Evolutionary conservation across 495 filamentous ascomycete species (phyloP), one percentile per base, ranked within the genome.

Genomic region (Physcia stellaris): DNA sequence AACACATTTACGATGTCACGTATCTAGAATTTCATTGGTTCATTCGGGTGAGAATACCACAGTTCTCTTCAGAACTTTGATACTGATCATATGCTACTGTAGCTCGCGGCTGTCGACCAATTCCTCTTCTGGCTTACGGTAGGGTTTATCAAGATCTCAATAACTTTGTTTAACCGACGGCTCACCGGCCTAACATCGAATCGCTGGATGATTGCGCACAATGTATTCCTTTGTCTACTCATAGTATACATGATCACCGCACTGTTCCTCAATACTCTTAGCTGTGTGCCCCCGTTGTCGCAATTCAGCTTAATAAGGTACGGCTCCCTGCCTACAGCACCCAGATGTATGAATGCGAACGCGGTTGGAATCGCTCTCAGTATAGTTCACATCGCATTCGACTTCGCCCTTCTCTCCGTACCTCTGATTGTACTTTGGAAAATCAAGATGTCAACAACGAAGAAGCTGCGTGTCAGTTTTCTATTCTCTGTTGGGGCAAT

Each of bases 91-190:
- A n/a, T n/a, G n/a, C n/a, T n/a, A n/a, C n/a, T n/a, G n/a, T 37
- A 50, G 37, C 18, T 39, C 9, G 27, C 19, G 15, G 34, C 30
- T 21, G 20, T 41, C 16, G 19, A 22, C 21, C 27, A 47, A 20
- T 12, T 37, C 1, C 3, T 53, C 10, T 53, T 47, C 47, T 55
- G 16, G 18, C 7, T 45, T 19, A 24, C 35, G 2, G 35, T 46
- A 7, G 47, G 50, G 28, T 21, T 53, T 19, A 46, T 55, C 40
- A 55, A 55, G 24, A 42, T 55, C 12, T 47, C 46, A 2, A 55
- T 55, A 32, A 16, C 27, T 19, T 22, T 45, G 4, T 55, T 53
- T 43, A 53, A 51, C 30, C 24, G 43, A 15, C 46, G 52, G 9
- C 32, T 55, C 9, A 53, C 52, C 4, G 47, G 47, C 19, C 22